A percentile compares a stretch with the other conserved stretches of the same genome.
Evolutionary conservation across 2,329 filamentous ascomycete species (phyloP).

Genomic region (Cordyceps cateniannulata): DNA sequence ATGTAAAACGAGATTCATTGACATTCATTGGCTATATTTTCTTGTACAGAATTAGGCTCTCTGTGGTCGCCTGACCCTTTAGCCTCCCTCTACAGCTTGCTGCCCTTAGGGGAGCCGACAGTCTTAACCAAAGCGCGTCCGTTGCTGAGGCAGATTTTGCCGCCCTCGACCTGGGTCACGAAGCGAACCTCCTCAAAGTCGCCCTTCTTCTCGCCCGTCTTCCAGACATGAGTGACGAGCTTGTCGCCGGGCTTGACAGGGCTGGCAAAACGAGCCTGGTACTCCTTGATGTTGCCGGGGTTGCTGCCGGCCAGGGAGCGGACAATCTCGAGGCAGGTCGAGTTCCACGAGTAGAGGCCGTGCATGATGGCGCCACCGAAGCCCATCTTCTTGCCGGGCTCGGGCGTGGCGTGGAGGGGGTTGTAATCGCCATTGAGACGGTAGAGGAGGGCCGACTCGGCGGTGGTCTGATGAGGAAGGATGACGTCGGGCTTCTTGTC

Average conservation of each 20-base stretch:
- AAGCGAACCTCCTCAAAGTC: conserved; percentile 80
- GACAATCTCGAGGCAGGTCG: conserved; percentile 65
- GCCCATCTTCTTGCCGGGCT: conserved; percentile 82
- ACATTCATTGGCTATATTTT: not conserved
- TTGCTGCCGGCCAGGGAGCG: conserved; percentile 68
- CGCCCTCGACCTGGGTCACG: conserved; percentile 67
- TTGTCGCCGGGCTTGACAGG: conserved; percentile 81
- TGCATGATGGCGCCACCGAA: conserved; percentile 87
- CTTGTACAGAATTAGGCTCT: conserved; percentile 1
- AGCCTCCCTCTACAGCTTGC: conserved; percentile 52
- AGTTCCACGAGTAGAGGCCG: conserved; percentile 84
- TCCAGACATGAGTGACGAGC: conserved; percentile 76
- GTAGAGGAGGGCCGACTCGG: conserved; percentile 70
- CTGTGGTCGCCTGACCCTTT: not conserved
- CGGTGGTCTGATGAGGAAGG: conserved; percentile 62
- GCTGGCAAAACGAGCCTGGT: conserved; percentile 80
- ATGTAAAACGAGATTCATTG: not conserved
- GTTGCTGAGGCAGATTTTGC: conserved; percentile 83
- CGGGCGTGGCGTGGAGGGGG: conserved; percentile 80
- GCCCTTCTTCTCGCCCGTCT: conserved; percentile 57
- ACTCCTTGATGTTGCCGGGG: conserved; percentile 77
- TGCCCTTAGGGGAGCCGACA: conserved; percentile 49
- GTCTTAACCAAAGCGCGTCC: conserved; percentile 72
- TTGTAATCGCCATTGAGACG: conserved; percentile 92
- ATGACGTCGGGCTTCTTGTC: conserved; percentile 67